Percentiles rank a stretch among this genome's conserved stretches.
Conservation (phyloP, 164 flowering plant genomes). For the Vitis cinerea region DNA sequence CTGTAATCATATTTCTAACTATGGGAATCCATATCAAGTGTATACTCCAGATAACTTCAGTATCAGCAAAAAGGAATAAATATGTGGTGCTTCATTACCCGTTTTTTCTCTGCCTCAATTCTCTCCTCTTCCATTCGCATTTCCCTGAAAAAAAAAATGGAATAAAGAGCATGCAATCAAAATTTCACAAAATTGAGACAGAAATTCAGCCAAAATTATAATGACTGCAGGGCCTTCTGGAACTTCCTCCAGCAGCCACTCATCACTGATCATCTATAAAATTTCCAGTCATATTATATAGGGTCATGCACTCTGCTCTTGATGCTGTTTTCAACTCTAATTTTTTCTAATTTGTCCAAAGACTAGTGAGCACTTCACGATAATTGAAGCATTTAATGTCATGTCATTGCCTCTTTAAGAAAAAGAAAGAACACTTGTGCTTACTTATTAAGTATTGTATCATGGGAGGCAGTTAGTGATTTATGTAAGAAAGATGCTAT, state of each 20-base stretch:
- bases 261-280: background rate
- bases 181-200: background rate
- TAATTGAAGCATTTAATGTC: background rate
- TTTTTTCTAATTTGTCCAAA: background rate
- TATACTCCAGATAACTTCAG: background rate
- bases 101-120: conserved; percentile 76
- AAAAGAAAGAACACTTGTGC: too few relatives aligned
- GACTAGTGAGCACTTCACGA: background rate
- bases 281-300: background rate
- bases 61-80: background rate
- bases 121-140: conserved; percentile 73
- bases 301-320: background rate
- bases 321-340: background rate
- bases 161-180: background rate
- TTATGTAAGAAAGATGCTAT: too few relatives aligned
- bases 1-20: background rate
- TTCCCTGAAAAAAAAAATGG: conserved; percentile 44
- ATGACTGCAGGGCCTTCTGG: background rate
- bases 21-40: background rate
- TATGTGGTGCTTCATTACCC: conserved; percentile 41
- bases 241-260: background rate
- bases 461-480: too few relatives aligned
- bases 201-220: background rate
- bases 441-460: too few relatives aligned
- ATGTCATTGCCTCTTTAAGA: background rate